A percentile compares a stretch with the other conserved stretches of the same genome.
Conservation (phyloP, 768 basidiomycete genomes). For the Leccinum truebloodii region DNA sequence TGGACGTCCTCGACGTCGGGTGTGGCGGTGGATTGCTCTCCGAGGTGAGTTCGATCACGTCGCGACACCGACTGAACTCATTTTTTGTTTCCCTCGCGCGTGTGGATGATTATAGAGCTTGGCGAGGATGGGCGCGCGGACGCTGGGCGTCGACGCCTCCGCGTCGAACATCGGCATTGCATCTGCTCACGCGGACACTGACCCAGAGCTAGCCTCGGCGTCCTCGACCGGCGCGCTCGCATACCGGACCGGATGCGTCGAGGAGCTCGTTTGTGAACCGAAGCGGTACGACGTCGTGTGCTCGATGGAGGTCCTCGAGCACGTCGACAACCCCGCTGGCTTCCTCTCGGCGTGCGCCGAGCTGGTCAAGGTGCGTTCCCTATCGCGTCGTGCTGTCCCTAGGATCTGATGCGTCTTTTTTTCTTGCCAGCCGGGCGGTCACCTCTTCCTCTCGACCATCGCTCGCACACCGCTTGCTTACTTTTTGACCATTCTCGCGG, state of each 20-base stretch:
- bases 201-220: conserved; percentile 54
- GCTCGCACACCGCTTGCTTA: conserved; percentile 80
- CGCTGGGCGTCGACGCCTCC: conserved; percentile 91
- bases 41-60: conserved; percentile 58
- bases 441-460: conserved; percentile 94
- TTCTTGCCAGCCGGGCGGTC: conserved; percentile 79
- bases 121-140: conserved; percentile 84
- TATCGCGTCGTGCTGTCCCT: background rate
- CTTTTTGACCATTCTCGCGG: conserved; percentile 69
- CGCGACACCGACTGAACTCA: background rate
- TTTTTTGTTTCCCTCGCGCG: background rate
- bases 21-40: conserved; percentile 94
- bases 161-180: conserved; percentile 86
- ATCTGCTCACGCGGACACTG: conserved; percentile 73
- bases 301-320: conserved; percentile 97
- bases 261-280: conserved; percentile 63
- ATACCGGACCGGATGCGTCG: conserved; percentile 76
- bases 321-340: conserved; percentile 87
- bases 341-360: conserved; percentile 83
- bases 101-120: conserved; percentile 56
- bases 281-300: conserved; percentile 89
- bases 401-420: conserved; percentile 7
- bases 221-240: conserved; percentile 38
- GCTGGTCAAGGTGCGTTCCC: conserved; percentile 74
- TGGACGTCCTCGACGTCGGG: conserved; percentile 85